Evolutionary conservation across 257 asterid species (phyloP), one percentile per base, ranked within the genome.

Genomic region (Solanum virginianum): DNA sequence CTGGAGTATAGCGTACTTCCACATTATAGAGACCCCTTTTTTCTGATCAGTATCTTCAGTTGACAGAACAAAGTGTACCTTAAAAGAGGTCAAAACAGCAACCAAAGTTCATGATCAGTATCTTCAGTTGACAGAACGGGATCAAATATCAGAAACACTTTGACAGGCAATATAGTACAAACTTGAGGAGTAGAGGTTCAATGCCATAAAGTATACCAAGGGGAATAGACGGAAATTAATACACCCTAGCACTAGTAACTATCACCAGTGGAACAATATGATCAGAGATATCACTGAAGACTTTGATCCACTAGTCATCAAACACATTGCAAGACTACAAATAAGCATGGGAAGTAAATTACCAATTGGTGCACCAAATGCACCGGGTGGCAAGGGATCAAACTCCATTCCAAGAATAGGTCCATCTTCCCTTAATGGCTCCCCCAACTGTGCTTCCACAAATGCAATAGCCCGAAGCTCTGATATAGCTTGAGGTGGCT

Each of bases 401-500:
- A 95, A 95, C 93, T 94, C 99, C 97, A 94, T 93, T 72, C 99
- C 99, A 11, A 95, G 92, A 88, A 95, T 94, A 60, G 99, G 99
- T 26, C 98, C 99, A 43, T 94, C 98, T 85, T 93, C 98, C 88
- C 95, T 94, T 88, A 95, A 80, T 17, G 93, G 91, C 87, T 92
- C 95, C 85, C 98, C 97, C 86, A 94, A 90, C 89, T 94, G 99
- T 9, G 98, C 95, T 92, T 94, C 98, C 86, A 95, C 97, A 80
- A 88, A 92, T 39, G 90, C 88, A 82, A 95, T 92, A 41, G 97
- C 96, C 84, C 97, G 88, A 84, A 91, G 96, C 85, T 94, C 98
- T 1, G 97, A 92, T 83, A 92, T 85, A 45, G 97, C 95, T 80
- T 90, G 90, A 70, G 95, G 94, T 9, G 98, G 93, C 89, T 95